Conservation (phyloP, 1,284 basidiomycete genomes). For the Megacollybia platyphylla region DNA sequence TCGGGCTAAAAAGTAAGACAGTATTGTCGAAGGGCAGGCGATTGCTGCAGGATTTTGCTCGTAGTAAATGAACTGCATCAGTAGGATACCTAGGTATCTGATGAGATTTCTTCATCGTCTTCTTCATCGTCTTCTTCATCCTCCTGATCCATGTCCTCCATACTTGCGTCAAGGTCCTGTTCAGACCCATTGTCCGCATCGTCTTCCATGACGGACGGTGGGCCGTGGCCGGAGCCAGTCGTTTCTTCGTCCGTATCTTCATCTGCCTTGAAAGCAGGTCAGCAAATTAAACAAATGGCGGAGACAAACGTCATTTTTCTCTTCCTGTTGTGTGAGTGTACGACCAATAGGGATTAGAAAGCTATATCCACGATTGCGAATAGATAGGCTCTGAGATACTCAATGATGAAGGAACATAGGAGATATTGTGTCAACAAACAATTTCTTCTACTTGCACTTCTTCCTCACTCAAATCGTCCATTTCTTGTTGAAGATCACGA, state of each 20-base stretch:
- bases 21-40: too few species aligned
- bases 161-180: slow-evolving; percentile 54
- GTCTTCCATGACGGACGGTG: slow-evolving; percentile 28
- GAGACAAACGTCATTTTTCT: slow-evolving; percentile 65
- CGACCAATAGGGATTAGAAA: slow-evolving; percentile 66
- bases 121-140: slow-evolving; percentile 21
- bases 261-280: slow-evolving; percentile 22
- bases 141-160: slow-evolving; percentile 66
- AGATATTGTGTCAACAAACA: slow-evolving; percentile 25
- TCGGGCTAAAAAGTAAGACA: too few species aligned
- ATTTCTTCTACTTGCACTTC: slow-evolving; percentile 68
- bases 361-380: slow-evolving; percentile 52
- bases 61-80: not conserved
- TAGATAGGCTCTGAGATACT: slow-evolving; percentile 32
- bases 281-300: slow-evolving; percentile 2
- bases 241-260: slow-evolving; percentile 30
- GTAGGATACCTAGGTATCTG: not conserved
- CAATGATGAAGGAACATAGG: not conserved
- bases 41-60: too few species aligned
- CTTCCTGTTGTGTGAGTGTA: slow-evolving; percentile 60
- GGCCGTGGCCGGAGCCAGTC: slow-evolving; percentile 25
- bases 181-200: slow-evolving; percentile 45
- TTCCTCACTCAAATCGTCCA: slow-evolving; percentile 78
- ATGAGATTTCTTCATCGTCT: slow-evolving; percentile 16
- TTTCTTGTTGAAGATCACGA: slow-evolving; percentile 65